These are phyloP conservation scores for Fraxinus excelsior DNA, from an alignment of 257 asterid species.

Conservation along the genomic window DNA sequence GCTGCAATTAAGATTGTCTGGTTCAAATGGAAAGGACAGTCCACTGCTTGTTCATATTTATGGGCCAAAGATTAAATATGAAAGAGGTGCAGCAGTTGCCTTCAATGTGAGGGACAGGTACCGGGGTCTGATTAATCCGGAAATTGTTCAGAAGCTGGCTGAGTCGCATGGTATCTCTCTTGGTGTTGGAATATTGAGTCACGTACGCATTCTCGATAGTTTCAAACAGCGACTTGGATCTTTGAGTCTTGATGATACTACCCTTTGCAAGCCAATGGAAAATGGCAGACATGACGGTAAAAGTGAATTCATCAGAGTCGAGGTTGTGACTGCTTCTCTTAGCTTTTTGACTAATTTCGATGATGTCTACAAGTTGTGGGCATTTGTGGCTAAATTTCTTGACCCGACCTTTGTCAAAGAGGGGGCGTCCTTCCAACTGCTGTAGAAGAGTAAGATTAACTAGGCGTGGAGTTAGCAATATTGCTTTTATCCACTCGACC, in stretches of 20 bases:
- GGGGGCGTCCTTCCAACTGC: constrained; percentile 68
- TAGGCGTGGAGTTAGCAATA: constrained; percentile 23
- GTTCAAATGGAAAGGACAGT: constrained; percentile 45
- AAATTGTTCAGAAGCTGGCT: constrained; percentile 80
- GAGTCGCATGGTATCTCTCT: constrained; percentile 71
- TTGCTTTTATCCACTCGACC: constrained; percentile 20
- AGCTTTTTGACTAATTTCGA: constrained; percentile 87
- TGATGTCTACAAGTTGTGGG: constrained; percentile 97
- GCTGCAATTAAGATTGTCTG: constrained; percentile 75
- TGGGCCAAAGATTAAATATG: constrained; percentile 94
- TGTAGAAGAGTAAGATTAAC: constrained; percentile 65
- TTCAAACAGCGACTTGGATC: constrained; percentile 59
- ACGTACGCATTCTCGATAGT: constrained; percentile 65
- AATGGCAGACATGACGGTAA: constrained; percentile 63
- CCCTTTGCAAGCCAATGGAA: constrained; percentile 93
- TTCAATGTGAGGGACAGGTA: constrained; percentile 78
- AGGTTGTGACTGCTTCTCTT: constrained; percentile 96
- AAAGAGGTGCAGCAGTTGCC: constrained; percentile 94
- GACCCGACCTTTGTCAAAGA: constrained; percentile 78
- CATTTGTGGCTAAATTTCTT: constrained; percentile 88
- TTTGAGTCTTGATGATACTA: constrained; percentile 66
- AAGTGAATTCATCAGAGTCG: constrained; percentile 85
- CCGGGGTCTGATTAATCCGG: constrained; percentile 80
- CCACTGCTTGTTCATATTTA: constrained; percentile 78
- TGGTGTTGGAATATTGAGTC: constrained; percentile 90